phyloP scores from a whole-genome alignment of 129 eudicot genomes.

The Centaurea solstitialis region DNA sequence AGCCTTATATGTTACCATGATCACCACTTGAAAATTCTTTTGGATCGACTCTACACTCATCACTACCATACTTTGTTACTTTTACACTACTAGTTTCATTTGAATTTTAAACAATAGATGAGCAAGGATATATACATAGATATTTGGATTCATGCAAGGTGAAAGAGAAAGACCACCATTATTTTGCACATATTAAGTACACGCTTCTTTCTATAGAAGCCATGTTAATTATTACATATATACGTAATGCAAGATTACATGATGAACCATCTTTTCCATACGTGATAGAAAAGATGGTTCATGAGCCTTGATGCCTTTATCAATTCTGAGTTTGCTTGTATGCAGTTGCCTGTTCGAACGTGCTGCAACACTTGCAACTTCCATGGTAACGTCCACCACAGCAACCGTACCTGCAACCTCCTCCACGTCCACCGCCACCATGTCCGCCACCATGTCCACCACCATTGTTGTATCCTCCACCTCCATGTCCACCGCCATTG shows the following conservation, averaged over 20 bases:
- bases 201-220: conserved; percentile 24
- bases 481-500: not conserved
- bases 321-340: conserved; percentile 38
- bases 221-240: conserved; percentile 17
- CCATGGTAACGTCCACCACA: conserved; percentile 19
- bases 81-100: not conserved
- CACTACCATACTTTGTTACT: not conserved
- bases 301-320: not conserved
- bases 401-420: conserved; percentile 17
- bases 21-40: not conserved
- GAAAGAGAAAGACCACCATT: not conserved
- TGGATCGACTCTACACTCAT: not conserved
- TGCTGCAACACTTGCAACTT: conserved; percentile 31
- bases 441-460: not conserved
- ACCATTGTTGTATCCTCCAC: not conserved
- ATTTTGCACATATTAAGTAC: conserved; percentile 9
- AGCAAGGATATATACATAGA: too few relatives aligned
- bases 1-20: not conserved
- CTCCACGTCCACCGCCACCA: conserved; percentile 2
- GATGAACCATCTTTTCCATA: not conserved
- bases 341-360: conserved; percentile 34
- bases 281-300: conserved; percentile 1
- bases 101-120: too few relatives aligned
- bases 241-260: conserved; percentile 2
- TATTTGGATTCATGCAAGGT: not conserved